Evolutionary conservation across 164 flowering plant genomes (phyloP).

Genomic region (Stephania yunnanensis): DNA sequence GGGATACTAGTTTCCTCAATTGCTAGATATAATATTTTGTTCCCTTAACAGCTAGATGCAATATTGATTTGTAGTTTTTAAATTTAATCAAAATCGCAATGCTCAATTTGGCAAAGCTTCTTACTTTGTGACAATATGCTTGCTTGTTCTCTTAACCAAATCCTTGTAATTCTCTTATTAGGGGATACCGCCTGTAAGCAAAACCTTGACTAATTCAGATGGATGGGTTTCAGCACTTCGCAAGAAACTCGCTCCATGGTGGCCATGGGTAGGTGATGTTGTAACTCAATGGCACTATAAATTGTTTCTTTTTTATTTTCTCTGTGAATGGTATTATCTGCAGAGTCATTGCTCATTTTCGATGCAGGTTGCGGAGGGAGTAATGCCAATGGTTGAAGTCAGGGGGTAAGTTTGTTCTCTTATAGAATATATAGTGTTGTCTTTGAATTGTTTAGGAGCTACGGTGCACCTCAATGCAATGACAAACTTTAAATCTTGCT

Average conservation of each 20-base stretch:
- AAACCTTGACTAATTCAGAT: constrained; percentile 38
- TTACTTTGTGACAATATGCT: not conserved
- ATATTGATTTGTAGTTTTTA: no score
- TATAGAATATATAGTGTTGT: not conserved
- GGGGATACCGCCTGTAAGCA: constrained; percentile 76
- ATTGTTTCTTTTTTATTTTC: not conserved
- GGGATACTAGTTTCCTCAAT: no score
- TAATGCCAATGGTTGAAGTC: constrained; percentile 46
- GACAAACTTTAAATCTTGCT: not conserved
- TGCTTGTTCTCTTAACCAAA: not conserved
- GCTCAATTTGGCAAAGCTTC: not conserved
- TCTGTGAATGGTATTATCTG: not conserved
- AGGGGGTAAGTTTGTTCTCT: constrained; percentile 46
- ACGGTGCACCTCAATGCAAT: not conserved
- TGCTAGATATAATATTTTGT: no score
- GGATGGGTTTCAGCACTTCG: constrained; percentile 66
- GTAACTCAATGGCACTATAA: not conserved
- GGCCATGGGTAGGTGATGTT: constrained; percentile 77
- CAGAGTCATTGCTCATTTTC: not conserved
- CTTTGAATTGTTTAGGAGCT: not conserved
- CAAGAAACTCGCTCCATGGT: constrained; percentile 68
- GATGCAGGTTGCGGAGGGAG: constrained; percentile 81
- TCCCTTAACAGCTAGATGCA: no score
- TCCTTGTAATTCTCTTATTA: constrained; percentile 18
- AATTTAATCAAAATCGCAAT: not conserved